Evolutionary conservation across 139 green algal species (phyloP).

Genomic region (Coelastrella sp.): DNA sequence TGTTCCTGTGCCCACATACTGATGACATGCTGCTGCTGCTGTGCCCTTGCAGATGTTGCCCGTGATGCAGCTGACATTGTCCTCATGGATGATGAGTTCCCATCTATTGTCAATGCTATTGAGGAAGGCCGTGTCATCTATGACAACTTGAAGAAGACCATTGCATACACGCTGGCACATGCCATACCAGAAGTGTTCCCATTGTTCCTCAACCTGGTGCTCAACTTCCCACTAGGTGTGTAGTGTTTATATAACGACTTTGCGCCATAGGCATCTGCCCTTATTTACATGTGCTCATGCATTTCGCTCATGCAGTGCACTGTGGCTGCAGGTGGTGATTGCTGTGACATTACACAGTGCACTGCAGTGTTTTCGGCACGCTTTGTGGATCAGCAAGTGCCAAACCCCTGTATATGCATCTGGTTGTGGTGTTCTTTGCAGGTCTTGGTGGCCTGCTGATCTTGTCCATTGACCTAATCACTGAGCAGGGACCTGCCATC

Average conservation of each 20-base stretch:
- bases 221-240: constrained; percentile 56
- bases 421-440: constrained; percentile 21
- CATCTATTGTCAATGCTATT: constrained; percentile 80
- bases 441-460: constrained; percentile 61
- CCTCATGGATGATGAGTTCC: constrained; percentile 87
- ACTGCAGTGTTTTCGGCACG: background rate
- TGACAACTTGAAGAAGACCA: constrained; percentile 61
- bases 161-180: constrained; percentile 64
- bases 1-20: background rate
- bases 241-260: background rate
- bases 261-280: too few relatives aligned
- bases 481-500: constrained; percentile 66
- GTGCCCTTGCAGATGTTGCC: constrained; percentile 45
- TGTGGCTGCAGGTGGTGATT: background rate
- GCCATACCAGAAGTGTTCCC: constrained; percentile 56
- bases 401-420: background rate
- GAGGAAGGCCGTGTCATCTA: constrained; percentile 58
- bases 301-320: background rate
- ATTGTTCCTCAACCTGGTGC: constrained; percentile 57
- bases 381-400: background rate
- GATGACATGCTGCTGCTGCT: background rate
- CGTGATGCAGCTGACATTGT: constrained; percentile 84
- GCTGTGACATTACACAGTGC: background rate
- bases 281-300: background rate
- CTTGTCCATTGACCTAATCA: constrained; percentile 64